These are phyloP conservation scores for Atkinsonella texensis DNA, from an alignment of 2,329 filamentous ascomycete genomes.

Conservation along the genomic window DNA sequence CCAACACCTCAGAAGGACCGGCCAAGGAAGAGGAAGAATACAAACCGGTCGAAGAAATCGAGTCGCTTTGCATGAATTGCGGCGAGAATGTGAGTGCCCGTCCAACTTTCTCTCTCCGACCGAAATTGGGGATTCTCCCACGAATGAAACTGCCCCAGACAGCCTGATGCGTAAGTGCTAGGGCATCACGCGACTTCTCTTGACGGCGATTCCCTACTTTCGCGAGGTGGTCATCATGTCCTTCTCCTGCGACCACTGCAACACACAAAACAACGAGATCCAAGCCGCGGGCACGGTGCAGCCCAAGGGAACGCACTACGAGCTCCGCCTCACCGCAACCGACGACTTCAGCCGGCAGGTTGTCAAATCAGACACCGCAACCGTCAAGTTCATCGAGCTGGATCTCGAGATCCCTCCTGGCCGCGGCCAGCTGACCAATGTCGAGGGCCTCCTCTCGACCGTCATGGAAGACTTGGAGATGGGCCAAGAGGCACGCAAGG, in stretches of 20 bases:
- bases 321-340: conserved; percentile 60
- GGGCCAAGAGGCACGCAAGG: conserved; percentile 73
- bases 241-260: conserved; percentile 83
- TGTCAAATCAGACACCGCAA: conserved; percentile 80
- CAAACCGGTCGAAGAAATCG: conserved; percentile 53
- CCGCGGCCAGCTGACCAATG: conserved; percentile 81
- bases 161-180: conserved; percentile 20
- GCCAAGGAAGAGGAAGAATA: conserved; percentile 31
- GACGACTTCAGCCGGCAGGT: conserved; percentile 76
- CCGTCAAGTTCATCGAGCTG: conserved; percentile 78
- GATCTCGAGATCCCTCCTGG: conserved; percentile 89
- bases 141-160: background rate
- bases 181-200: conserved; percentile 75
- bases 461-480: conserved; percentile 70
- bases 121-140: no score
- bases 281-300: conserved; percentile 89
- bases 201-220: conserved; percentile 93
- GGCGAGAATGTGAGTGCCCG: conserved; percentile 51
- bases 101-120: no score
- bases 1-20: conserved; percentile 24
- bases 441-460: conserved; percentile 74
- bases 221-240: conserved; percentile 97
- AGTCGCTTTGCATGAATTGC: conserved; percentile 81
- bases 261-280: conserved; percentile 84
- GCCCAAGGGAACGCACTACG: conserved; percentile 74